phyloP scores from a whole-genome alignment of 2,329 filamentous ascomycete genomes.

The Didymellaceae sp. region DNA sequence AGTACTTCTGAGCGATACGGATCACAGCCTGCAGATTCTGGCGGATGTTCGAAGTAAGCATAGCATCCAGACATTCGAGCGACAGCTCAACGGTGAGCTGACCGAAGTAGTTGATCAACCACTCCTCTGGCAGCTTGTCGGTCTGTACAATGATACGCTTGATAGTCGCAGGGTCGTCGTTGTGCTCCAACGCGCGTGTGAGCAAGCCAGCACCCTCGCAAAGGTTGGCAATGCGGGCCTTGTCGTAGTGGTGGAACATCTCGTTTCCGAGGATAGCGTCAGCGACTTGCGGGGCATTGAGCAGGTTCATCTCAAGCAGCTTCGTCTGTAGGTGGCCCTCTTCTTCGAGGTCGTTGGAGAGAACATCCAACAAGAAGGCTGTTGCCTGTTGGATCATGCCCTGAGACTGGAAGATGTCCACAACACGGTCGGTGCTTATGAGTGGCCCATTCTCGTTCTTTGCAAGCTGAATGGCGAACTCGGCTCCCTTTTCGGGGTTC shows the following conservation, averaged over 20 bases:
- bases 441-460: conserved; percentile 87
- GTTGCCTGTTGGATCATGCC: conserved; percentile 98
- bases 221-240: conserved; percentile 82
- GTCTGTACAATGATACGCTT: conserved; percentile 89
- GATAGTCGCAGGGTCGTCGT: conserved; percentile 86
- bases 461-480: conserved; percentile 91
- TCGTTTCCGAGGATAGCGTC: conserved; percentile 98
- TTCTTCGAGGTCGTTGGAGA: conserved; percentile 94
- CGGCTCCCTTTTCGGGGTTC: conserved; percentile 90
- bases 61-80: conserved; percentile 90
- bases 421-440: conserved; percentile 91
- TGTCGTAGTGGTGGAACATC: conserved; percentile 98
- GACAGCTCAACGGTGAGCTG: conserved; percentile 95
- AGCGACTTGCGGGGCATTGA: conserved; percentile 95
- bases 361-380: conserved; percentile 93
- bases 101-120: conserved; percentile 91
- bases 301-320: conserved; percentile 95
- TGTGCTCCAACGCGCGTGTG: conserved; percentile 81
- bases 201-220: conserved; percentile 90
- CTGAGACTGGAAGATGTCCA: conserved; percentile 97
- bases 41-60: conserved; percentile 95
- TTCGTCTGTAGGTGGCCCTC: conserved; percentile 93
- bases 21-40: conserved; percentile 95
- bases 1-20: conserved; percentile 96
- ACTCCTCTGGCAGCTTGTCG: conserved; percentile 88